A percentile compares a stretch with the other conserved stretches of the same genome.
Conservation (phyloP, 371 early-diverging fungal species). For the Chytridium lagenaria region DNA sequence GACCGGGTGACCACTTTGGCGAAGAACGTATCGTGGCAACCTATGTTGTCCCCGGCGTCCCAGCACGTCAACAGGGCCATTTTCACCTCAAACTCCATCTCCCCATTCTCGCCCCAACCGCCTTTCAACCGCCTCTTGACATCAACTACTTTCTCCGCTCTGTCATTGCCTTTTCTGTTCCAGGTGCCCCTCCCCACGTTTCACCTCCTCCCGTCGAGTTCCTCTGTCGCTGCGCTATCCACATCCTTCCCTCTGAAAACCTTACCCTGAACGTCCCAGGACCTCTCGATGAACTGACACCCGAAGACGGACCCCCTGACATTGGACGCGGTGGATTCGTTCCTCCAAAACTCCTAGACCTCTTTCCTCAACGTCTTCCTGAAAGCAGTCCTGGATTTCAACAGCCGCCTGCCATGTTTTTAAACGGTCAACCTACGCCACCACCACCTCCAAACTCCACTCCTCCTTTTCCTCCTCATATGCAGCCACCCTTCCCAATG, state of each 20-base stretch:
- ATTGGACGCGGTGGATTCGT: not conserved
- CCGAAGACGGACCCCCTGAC: not conserved
- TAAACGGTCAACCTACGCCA: not conserved
- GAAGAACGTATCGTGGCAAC: slow-evolving; percentile 15
- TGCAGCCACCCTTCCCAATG: too few relatives aligned
- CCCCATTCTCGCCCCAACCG: not conserved
- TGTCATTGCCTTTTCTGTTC: not conserved
- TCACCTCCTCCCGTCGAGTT: not conserved
- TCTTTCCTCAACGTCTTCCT: not conserved
- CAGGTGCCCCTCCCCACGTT: not conserved
- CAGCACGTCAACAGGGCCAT: not conserved
- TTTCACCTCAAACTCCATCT: not conserved
- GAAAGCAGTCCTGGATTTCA: too few relatives aligned
- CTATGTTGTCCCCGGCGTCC: not conserved
- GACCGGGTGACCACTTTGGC: not conserved
- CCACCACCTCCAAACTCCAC: too few relatives aligned
- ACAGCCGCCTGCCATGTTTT: not conserved
- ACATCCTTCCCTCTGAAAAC: slow-evolving; percentile 4
- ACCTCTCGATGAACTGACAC: not conserved
- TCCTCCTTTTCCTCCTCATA: too few relatives aligned
- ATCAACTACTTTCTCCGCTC: not conserved
- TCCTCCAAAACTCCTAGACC: not conserved
- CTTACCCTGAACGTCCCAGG: not conserved
- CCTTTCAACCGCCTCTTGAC: not conserved
- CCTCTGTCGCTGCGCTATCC: not conserved